Base-by-base conservation (phyloP, 768 basidiomycete species). In the Xerocomellus amylosporus region DNA sequence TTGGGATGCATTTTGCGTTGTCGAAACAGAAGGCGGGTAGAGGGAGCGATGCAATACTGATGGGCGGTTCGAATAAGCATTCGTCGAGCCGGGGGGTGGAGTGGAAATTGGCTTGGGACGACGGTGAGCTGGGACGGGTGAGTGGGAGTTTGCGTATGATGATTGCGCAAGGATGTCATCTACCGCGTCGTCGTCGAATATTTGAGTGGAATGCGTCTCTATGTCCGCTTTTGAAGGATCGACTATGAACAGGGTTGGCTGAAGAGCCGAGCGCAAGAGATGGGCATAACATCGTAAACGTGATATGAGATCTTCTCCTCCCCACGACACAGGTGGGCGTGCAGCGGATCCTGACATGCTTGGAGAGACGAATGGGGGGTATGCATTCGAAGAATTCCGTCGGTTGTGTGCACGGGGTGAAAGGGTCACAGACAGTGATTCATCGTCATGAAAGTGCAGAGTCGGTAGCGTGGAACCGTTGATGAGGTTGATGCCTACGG, bases 401-500 rank as follows among this genome's bases (percentile, higher is more conserved):
- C 60, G 67, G 49, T 58, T 68, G 64, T 64, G 79, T 31, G 50
- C 13, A 63, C 54, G 84, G 59, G 66, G 65, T 12, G 70, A 65
- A 49, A 83, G 70, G 3, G 81, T 81, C 67, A 85, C 84, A 5
- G 93, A 94, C 31, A 82, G 82, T 0, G 93, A 95, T 70, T 98
- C 95, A 62, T 98, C 95, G 66, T 98, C 97, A 70, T 98, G 97
- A 71, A 98, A 98, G 71, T 94, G 85, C 3, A 99, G 80, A 1
- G 90, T 92, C 0, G 94, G 92, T 0, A 97, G 79, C 1, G 93
- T 90, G 46, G 87, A 83, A 30, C 89, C 88, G 60, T 85, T 90
- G 59, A 87, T 90, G 53, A 93, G 85, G 69, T 96, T 96, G 56
- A 98, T 83, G 37, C 86, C 90, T 57, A 95, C 81, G 19, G 89